Conservation (phyloP, 2,329 filamentous ascomycete genomes). For the Knufia petricola region DNA sequence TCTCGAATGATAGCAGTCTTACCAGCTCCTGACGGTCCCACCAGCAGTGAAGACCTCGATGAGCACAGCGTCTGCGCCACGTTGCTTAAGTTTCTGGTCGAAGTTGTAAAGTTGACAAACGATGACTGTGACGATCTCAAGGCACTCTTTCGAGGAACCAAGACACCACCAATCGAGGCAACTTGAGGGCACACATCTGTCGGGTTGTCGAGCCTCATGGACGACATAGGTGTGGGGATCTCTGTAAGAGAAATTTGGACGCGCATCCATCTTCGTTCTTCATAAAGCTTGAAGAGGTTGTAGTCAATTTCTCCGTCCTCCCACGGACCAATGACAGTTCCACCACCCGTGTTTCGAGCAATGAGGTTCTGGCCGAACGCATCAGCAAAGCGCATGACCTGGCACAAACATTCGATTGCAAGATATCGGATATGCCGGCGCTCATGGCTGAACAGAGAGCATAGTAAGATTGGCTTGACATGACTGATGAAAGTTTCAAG, state of each 20-base stretch:
- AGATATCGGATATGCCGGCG: conserved; percentile 62
- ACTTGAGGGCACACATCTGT: conserved; percentile 48
- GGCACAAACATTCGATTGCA: conserved; percentile 69
- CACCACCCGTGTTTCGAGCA: conserved; percentile 53
- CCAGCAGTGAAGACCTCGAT: conserved; percentile 64
- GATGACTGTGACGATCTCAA: conserved; percentile 36
- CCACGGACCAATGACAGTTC: conserved; percentile 58
- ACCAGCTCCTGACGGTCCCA: conserved; percentile 74
- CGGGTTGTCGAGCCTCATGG: conserved; percentile 16
- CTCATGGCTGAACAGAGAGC: conserved; percentile 54
- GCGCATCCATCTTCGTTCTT: conserved; percentile 45
- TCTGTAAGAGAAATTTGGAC: conserved; percentile 33
- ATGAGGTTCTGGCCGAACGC: conserved; percentile 64
- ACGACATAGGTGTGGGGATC: conserved; percentile 18
- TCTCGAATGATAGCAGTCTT: conserved; percentile 84
- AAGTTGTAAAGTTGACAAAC: conserved; percentile 64
- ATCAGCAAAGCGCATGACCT: conserved; percentile 72
- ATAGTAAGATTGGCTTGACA: conserved; percentile 58
- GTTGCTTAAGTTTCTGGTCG: conserved; percentile 58
- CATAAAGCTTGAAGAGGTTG: conserved; percentile 58
- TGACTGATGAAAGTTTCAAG: conserved; percentile 55
- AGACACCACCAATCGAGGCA: conserved; percentile 53
- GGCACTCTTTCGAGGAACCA: conserved; percentile 56
- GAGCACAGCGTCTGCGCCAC: conserved; percentile 60
- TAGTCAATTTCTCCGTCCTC: conserved; percentile 72